Percentiles rank a stretch among this genome's conserved stretches.
Conservation (phyloP, 2,329 filamentous ascomycete genomes). For the Chaetoscypha palmicola region DNA sequence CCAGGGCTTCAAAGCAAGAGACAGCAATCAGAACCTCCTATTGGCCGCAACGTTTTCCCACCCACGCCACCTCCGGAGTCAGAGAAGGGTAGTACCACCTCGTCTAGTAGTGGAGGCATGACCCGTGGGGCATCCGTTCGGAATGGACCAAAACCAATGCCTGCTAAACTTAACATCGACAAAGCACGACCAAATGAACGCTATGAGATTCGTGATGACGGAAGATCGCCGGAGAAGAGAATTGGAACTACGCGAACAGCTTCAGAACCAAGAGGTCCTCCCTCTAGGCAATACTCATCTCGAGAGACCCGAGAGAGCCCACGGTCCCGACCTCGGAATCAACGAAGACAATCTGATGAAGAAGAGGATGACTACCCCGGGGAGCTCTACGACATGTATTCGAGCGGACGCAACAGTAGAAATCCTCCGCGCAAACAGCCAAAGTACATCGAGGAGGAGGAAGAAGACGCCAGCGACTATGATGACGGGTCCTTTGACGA, state of each 20-base stretch:
- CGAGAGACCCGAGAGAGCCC: too few species aligned
- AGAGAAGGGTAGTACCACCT: slow-evolving; percentile 47
- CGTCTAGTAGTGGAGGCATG: slow-evolving; percentile 30
- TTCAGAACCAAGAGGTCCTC: slow-evolving; percentile 43
- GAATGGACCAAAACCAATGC: slow-evolving; percentile 53
- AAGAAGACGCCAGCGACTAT: slow-evolving; percentile 66
- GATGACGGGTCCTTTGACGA: slow-evolving; percentile 66
- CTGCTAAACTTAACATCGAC: slow-evolving; percentile 57
- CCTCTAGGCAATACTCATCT: slow-evolving; percentile 29
- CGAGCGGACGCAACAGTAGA: slow-evolving; percentile 34
- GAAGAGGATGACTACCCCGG: slow-evolving; percentile 58
- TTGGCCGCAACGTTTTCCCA: slow-evolving; percentile 77
- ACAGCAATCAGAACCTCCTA: slow-evolving; percentile 79
- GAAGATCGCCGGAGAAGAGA: slow-evolving; percentile 33
- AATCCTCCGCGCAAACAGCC: slow-evolving; percentile 39
- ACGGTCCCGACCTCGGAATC: slow-evolving; percentile 13
- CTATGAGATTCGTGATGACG: slow-evolving; percentile 30
- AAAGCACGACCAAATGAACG: slow-evolving; percentile 42
- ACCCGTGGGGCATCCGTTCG: slow-evolving; percentile 54
- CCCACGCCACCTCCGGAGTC: slow-evolving; percentile 96
- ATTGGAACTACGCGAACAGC: slow-evolving; percentile 42
- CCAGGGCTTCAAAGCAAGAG: slow-evolving; percentile 71
- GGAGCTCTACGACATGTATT: slow-evolving; percentile 59
- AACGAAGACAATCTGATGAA: slow-evolving; percentile 25
- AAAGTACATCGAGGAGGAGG: slow-evolving; percentile 73